Evolutionary conservation across 2,329 filamentous ascomycete species (phyloP), one percentile per base, ranked within the genome.

Genomic region (Apiospora aurea): DNA sequence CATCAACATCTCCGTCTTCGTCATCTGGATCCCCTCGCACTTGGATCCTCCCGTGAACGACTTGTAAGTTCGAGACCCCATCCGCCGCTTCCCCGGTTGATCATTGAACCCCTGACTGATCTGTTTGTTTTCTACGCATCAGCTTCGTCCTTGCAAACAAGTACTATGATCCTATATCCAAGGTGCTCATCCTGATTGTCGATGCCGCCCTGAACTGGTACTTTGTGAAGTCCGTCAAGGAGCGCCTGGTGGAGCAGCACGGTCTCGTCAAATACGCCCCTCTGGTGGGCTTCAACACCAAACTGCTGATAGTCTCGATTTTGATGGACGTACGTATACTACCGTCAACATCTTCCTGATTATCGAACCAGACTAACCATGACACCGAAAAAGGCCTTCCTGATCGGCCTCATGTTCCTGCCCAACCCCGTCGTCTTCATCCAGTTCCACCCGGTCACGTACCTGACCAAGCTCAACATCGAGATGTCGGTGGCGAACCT

Each of bases 21-120:
- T 79, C 67, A 87, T 88, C 67, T 89, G 85, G 82, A 87, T 89
- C n/a, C 87, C 87, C 0, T 78, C 85, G 0, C 84, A 86, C 44
- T 72, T 76, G 0, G 72, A 72, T 1, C 82, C 86, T 2, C 83
- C 85, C 0, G 78, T 80, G 2, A 83, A 79, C 47, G 68, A 81
- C 0, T 76, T 74, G 79, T 82, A 71, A 77, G 80, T 78, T 78
- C 24, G 8, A 38, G 71, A 4, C 57, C 13, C 7, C 34, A 24
- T 14, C 34, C 29, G 18, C 18, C 34, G 11, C 34, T 34, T 4
- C n/a, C 10, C 8, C 38, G 26, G 61, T 24, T 41, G 13, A 7
- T 2, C 14, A 26, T 7, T 2, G 5, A 24, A 44, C 18, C n/a
- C 44, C 38, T 34, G 14, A 24, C 67, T 46, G n/a, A 69, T 16